These are phyloP conservation scores for Calendula officinalis DNA, from an alignment of 129 eudicot genomes.

Conservation along the genomic window DNA sequence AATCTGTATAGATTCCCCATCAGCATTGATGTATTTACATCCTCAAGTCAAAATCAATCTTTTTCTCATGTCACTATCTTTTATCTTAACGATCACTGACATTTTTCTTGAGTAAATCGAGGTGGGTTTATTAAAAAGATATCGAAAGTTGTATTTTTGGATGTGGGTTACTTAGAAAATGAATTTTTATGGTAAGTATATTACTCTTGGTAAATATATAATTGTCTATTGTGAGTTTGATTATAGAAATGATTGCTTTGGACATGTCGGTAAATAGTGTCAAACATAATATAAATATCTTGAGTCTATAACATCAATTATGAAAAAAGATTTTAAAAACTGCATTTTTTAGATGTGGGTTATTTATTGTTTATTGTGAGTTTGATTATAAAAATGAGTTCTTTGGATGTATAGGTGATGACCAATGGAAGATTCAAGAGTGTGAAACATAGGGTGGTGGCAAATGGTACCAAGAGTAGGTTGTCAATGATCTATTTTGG, in stretches of 20 bases:
- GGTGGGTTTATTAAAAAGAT: no score
- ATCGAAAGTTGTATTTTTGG: no score
- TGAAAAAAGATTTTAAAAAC: constrained; percentile 14
- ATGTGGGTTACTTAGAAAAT: no score
- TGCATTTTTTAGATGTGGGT: neutral
- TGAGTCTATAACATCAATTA: constrained; percentile 7
- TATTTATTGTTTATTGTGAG: neutral
- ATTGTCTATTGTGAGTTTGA: no score
- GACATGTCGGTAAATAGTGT: no score
- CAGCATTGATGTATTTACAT: constrained; percentile 15
- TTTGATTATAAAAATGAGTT: constrained; percentile 12
- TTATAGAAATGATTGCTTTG: no score
- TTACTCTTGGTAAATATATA: no score
- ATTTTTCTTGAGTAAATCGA: neutral
- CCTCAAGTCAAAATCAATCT: constrained; percentile 37
- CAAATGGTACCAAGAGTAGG: constrained; percentile 66
- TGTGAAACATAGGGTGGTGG: constrained; percentile 82
- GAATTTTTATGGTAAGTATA: no score
- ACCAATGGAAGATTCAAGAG: constrained; percentile 92
- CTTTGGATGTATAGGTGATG: constrained; percentile 62
- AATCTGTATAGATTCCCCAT: constrained; percentile 27
- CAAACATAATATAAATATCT: neutral
- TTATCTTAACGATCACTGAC: neutral
- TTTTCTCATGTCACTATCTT: constrained; percentile 32
- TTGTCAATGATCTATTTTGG: constrained; percentile 90